phyloP scores from a whole-genome alignment of 768 basidiomycete genomes.

The Lactarius sanguifluus region DNA sequence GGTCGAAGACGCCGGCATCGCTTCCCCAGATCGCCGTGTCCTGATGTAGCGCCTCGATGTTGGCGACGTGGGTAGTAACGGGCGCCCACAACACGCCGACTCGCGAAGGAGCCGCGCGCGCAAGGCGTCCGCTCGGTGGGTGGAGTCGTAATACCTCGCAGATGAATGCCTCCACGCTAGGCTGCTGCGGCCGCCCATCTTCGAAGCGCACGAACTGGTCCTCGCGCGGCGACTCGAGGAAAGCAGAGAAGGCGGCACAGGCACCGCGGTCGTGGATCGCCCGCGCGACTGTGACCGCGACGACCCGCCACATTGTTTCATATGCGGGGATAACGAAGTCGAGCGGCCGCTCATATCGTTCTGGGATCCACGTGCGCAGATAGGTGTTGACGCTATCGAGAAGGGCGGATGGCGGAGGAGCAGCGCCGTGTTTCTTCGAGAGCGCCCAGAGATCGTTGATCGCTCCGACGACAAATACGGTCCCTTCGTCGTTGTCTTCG shows the following conservation, averaged over 20 bases:
- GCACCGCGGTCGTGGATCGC: conserved; percentile 36
- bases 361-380: conserved; percentile 45
- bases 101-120: conserved; percentile 31
- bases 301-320: conserved; percentile 63
- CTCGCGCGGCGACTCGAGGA: conserved; percentile 37
- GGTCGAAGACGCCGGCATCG: conserved; percentile 43
- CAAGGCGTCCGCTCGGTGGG: conserved; percentile 52
- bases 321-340: conserved; percentile 58
- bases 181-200: conserved; percentile 12
- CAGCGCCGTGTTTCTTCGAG: conserved; percentile 39
- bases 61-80: conserved; percentile 31
- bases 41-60: conserved; percentile 28
- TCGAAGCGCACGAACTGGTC: conserved; percentile 35
- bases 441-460: conserved; percentile 51
- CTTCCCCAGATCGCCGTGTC: conserved; percentile 41
- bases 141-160: conserved; percentile 49
- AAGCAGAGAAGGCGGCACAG: conserved; percentile 38
- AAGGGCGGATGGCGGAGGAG: conserved; percentile 34
- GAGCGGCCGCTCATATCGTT: conserved; percentile 42
- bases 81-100: conserved; percentile 17
- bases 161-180: conserved; percentile 42
- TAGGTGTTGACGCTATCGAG: conserved; percentile 39
- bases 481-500: conserved; percentile 17
- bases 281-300: conserved; percentile 46
- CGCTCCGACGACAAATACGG: conserved; percentile 36